Evolutionary conservation across 345 rosid species (phyloP).

Genomic region (Jatropha curcas): DNA sequence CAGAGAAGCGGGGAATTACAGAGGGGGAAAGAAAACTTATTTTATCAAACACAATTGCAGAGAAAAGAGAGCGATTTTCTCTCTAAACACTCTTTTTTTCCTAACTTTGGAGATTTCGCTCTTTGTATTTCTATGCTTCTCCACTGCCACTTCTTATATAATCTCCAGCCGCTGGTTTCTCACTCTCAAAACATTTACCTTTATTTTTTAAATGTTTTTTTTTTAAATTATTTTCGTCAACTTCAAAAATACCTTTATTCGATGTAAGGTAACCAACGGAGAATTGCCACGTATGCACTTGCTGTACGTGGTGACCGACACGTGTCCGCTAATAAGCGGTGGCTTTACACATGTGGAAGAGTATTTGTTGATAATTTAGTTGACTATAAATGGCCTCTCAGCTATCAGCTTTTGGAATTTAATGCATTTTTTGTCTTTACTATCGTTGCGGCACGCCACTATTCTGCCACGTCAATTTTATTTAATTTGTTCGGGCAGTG

Average conservation of each 20-base stretch:
- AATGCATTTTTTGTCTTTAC: constrained; percentile 21
- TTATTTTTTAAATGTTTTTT: neutral
- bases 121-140: constrained; percentile 24
- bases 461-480: constrained; percentile 5
- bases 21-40: neutral
- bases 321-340: constrained; percentile 12
- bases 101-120: constrained; percentile 28
- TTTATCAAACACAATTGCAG: constrained; percentile 4
- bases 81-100: neutral
- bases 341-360: too few relatives aligned
- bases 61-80: neutral
- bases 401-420: constrained; percentile 18
- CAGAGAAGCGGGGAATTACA: constrained; percentile 33
- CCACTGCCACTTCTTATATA: constrained; percentile 45
- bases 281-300: neutral
- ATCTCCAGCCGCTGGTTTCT: neutral
- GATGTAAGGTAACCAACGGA: constrained; percentile 17
- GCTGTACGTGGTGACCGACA: constrained; percentile 10
- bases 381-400: neutral
- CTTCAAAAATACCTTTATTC: constrained; percentile 24
- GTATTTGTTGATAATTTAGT: constrained; percentile 8
- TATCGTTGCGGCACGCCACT: neutral
- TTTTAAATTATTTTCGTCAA: constrained; percentile 8
- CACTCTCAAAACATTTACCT: neutral
- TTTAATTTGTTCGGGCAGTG: neutral